Percentiles rank a stretch among this genome's conserved stretches.
Conservation (phyloP, 306 rosid species). For the Prosopis cineraria region DNA sequence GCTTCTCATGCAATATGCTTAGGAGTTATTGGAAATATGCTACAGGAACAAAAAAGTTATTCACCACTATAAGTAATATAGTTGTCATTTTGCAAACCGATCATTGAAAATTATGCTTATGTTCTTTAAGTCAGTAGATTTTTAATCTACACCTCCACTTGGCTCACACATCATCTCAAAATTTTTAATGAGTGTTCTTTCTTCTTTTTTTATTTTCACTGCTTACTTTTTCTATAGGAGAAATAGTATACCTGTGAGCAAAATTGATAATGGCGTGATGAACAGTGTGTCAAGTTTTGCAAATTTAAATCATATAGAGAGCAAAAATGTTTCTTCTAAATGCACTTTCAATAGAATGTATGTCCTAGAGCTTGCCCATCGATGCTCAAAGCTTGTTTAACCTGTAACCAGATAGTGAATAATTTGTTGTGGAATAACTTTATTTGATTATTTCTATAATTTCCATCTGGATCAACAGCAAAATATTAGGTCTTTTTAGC, state of each 20-base stretch:
- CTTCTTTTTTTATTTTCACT: not conserved
- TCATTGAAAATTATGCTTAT: not conserved
- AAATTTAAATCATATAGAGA: not conserved
- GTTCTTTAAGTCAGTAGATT: not conserved
- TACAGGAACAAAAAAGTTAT: not conserved
- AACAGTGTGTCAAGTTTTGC: not conserved
- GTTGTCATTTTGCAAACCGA: constrained; percentile 1
- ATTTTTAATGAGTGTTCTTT: not conserved
- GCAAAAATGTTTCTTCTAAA: not conserved
- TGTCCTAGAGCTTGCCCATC: constrained; percentile 3
- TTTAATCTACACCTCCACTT: not conserved
- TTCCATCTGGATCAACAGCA: constrained; percentile 27
- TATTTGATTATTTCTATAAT: not conserved
- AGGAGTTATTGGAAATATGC: constrained; percentile 1
- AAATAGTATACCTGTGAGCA: not conserved
- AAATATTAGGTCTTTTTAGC: not conserved
- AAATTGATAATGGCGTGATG: not conserved
- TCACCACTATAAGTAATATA: not conserved
- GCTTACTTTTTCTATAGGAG: constrained; percentile 3
- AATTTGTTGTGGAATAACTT: not conserved
- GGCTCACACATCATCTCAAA: not conserved
- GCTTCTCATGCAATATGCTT: not conserved
- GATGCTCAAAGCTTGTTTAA: not conserved
- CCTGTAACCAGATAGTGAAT: not conserved
- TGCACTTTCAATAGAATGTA: not conserved